Evolutionary conservation across 306 rosid genomes (phyloP).

Genomic region (Quercus bicolor): DNA sequence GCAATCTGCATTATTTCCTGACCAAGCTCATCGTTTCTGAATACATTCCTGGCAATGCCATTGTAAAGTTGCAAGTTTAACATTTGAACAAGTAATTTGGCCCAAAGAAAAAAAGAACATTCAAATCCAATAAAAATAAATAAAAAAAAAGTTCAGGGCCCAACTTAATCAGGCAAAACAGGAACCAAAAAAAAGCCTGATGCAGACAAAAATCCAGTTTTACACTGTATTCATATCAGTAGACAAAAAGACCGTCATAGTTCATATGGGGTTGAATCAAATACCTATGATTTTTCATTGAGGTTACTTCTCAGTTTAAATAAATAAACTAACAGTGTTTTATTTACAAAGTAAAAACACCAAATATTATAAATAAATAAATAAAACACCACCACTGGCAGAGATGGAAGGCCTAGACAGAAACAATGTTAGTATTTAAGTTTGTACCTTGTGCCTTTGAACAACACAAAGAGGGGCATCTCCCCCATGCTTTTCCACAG

Average conservation of each 20-base stretch:
- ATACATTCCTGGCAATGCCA: slow-evolving; percentile 23
- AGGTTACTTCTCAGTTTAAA: background rate
- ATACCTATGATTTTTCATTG: background rate
- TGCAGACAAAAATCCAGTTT: background rate
- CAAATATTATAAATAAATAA: background rate
- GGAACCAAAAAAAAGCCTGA: too few species aligned
- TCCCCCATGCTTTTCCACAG: background rate
- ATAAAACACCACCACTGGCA: background rate
- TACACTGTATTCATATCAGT: background rate
- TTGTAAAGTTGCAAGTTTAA: background rate
- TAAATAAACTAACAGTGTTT: background rate
- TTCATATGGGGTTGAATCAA: background rate
- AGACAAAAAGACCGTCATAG: background rate
- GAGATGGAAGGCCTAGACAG: background rate
- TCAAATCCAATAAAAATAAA: background rate
- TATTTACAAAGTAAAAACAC: background rate
- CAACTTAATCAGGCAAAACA: background rate
- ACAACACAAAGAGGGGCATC: slow-evolving; percentile 16
- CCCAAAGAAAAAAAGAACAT: background rate
- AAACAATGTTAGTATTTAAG: too few species aligned
- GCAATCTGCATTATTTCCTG: slow-evolving; percentile 76
- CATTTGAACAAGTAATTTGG: background rate
- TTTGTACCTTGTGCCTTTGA: slow-evolving; percentile 18
- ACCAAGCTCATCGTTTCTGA: slow-evolving; percentile 57
- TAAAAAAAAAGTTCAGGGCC: background rate